Conservation (phyloP, 768 basidiomycete genomes). For the Pisolithus sp. region DNA sequence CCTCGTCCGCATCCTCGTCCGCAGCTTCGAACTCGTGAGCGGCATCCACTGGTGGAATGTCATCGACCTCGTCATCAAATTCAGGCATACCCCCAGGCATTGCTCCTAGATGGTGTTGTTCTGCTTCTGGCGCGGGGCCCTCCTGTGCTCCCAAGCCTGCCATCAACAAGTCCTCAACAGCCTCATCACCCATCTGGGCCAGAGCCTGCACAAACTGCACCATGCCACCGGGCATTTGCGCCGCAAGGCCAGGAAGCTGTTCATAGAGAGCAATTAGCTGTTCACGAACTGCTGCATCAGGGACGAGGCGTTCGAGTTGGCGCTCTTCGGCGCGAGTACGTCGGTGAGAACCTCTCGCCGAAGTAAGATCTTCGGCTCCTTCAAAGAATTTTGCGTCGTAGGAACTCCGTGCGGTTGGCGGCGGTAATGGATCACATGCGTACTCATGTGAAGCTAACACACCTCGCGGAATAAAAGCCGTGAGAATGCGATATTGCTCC, state of each 20-base stretch:
- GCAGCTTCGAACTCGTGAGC: conserved; percentile 8
- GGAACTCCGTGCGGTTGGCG: conserved; percentile 45
- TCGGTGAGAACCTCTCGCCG: conserved; percentile 25
- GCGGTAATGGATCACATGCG: conserved; percentile 86
- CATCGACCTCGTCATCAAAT: conserved; percentile 22
- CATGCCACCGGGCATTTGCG: conserved; percentile 60
- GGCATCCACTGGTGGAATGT: not conserved
- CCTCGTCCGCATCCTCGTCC: conserved; percentile 29
- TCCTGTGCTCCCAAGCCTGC: conserved; percentile 35
- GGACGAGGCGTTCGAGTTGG: conserved; percentile 48
- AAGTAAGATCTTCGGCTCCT: conserved; percentile 47
- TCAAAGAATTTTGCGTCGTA: conserved; percentile 78
- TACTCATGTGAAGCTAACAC: conserved; percentile 50
- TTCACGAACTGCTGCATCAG: conserved; percentile 48
- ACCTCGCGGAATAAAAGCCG: conserved; percentile 63
- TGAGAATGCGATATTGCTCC: conserved; percentile 37
- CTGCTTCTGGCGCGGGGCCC: conserved; percentile 21
- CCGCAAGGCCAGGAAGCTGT: conserved; percentile 47
- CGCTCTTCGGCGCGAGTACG: conserved; percentile 44
- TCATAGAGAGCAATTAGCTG: conserved; percentile 60
- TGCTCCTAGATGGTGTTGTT: conserved; percentile 16
- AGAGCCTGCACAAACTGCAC: conserved; percentile 55
- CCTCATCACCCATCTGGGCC: conserved; percentile 49
- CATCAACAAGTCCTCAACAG: conserved; percentile 55
- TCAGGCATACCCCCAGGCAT: conserved; percentile 48